Evolutionary conservation across 164 flowering plant species (phyloP).

Genomic region (Warburgia ugandensis): DNA sequence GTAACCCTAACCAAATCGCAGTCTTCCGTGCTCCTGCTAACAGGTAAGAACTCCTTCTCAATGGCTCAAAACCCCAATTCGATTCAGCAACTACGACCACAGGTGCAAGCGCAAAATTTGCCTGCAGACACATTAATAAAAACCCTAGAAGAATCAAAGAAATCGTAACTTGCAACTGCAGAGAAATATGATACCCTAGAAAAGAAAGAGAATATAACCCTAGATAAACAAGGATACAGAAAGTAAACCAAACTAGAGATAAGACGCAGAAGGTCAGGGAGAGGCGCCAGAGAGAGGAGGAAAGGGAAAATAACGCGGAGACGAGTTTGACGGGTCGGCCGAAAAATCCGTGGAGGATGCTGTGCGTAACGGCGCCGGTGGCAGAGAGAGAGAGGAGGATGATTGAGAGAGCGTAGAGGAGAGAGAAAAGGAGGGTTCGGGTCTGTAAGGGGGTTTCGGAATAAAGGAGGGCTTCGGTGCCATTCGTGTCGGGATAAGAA

Average conservation of each 20-base stretch:
- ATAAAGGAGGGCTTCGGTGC: constrained; percentile 18
- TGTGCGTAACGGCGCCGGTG: constrained; percentile 40
- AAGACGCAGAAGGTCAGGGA: constrained; percentile 21
- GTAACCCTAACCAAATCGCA: constrained; percentile 25
- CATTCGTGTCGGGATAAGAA: background rate
- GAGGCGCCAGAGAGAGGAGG: constrained; percentile 32
- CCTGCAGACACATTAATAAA: constrained; percentile 20
- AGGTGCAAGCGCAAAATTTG: constrained; percentile 36
- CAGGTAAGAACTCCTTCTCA: constrained; percentile 39
- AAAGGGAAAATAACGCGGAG: constrained; percentile 33
- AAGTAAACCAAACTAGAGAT: background rate
- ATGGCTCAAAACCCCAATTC: constrained; percentile 48
- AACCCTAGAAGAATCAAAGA: background rate
- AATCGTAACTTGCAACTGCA: background rate
- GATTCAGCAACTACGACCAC: constrained; percentile 48
- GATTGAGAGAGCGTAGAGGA: constrained; percentile 18
- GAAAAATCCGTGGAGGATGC: constrained; percentile 56
- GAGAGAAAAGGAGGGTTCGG: constrained; percentile 8
- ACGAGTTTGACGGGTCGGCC: constrained; percentile 63
- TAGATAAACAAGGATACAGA: constrained; percentile 7
- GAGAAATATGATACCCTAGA: constrained; percentile 12
- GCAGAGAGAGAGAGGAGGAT: constrained; percentile 35
- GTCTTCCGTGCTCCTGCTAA: constrained; percentile 42
- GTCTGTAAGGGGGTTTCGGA: background rate
- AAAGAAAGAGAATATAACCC: constrained; percentile 6